A percentile compares a stretch with the other conserved stretches of the same genome.
phyloP scores from a whole-genome alignment of 768 basidiomycete genomes.

The Boletus rufocinnamomeus region DNA sequence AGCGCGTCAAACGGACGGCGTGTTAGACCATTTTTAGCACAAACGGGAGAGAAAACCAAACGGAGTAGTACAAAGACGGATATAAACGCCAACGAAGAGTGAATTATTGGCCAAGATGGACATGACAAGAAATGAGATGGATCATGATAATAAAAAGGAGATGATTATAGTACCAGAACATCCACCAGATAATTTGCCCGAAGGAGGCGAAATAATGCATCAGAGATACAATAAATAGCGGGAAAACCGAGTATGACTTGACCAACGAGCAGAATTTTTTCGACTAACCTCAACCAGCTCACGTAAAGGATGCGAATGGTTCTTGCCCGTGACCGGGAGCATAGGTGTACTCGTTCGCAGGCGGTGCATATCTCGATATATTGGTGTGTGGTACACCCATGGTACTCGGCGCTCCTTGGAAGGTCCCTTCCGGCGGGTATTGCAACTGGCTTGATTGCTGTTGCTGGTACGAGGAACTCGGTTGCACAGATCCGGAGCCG shows the following conservation, averaged over 20 bases:
- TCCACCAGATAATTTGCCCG: conserved; percentile 13
- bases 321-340: conserved; percentile 27
- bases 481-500: conserved; percentile 11
- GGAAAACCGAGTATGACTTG: not conserved
- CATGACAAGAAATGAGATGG: conserved; percentile 18
- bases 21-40: conserved; percentile 14
- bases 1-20: conserved; percentile 5
- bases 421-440: conserved; percentile 23
- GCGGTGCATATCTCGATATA: conserved; percentile 20
- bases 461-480: conserved; percentile 16
- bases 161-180: conserved; percentile 5
- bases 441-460: conserved; percentile 17
- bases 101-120: conserved; percentile 11
- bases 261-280: conserved; percentile 4
- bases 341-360: conserved; percentile 26
- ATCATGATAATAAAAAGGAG: conserved; percentile 4
- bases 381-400: conserved; percentile 18
- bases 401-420: conserved; percentile 12
- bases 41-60: not conserved
- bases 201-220: not conserved
- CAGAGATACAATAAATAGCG: conserved; percentile 9
- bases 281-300: conserved; percentile 5
- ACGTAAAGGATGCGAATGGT: conserved; percentile 22
- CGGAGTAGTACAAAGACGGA: conserved; percentile 14
- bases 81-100: conserved; percentile 11